Evolutionary conservation across 805 yeast species (phyloP).

Genomic region (Teunomyces barrocoloradensis): DNA sequence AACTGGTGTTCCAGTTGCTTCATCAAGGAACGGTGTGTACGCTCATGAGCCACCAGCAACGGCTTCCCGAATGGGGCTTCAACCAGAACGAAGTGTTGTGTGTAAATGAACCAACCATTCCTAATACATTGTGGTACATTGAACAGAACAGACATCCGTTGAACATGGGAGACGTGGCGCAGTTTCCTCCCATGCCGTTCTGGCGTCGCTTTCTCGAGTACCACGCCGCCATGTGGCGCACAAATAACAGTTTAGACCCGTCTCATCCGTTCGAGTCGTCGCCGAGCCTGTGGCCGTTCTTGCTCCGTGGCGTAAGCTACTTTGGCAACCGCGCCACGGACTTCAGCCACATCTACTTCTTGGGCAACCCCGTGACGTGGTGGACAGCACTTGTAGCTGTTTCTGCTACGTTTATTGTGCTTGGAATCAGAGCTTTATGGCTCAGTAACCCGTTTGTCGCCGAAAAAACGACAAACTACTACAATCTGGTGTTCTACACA

Average conservation of each 20-base stretch:
- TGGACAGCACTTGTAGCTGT: conserved; percentile 22
- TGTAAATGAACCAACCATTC: conserved; percentile 65
- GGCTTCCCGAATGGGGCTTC: conserved; percentile 82
- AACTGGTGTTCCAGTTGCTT: conserved; percentile 65
- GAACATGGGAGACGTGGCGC: conserved; percentile 18
- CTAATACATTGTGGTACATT: conserved; percentile 70
- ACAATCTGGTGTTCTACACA: conserved; percentile 13
- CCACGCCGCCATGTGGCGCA: conserved; percentile 53
- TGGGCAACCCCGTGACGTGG: conserved; percentile 55
- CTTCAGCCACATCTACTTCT: conserved; percentile 46
- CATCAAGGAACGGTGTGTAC: conserved; percentile 69
- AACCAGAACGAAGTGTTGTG: conserved; percentile 89
- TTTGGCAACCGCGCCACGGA: conserved; percentile 39
- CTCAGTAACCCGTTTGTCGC: conserved; percentile 24
- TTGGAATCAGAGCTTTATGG: too few relatives aligned
- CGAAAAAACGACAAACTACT: background rate
- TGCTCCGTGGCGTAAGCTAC: conserved; percentile 57
- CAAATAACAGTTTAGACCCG: conserved; percentile 25
- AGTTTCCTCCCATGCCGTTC: conserved; percentile 38
- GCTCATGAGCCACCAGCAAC: conserved; percentile 67
- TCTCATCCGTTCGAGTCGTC: conserved; percentile 41
- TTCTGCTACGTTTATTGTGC: background rate
- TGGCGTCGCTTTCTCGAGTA: conserved; percentile 53
- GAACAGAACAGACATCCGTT: conserved; percentile 64
- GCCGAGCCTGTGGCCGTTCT: conserved; percentile 65